phyloP scores from a whole-genome alignment of 441 rosid genomes.

The Jatropha podagrica region DNA sequence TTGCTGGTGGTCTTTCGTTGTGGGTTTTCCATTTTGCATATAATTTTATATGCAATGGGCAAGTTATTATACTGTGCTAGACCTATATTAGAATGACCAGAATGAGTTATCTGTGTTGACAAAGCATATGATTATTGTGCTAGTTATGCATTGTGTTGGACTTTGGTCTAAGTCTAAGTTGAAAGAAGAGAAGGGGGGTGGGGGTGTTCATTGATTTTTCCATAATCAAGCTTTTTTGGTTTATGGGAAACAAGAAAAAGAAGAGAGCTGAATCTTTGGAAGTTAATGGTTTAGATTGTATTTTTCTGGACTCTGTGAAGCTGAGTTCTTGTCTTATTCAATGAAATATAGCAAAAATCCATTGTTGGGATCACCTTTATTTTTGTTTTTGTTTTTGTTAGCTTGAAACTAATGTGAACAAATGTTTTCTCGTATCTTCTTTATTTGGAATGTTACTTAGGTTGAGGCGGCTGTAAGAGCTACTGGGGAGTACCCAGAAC shows the following conservation, averaged over 20 bases:
- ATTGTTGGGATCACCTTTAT: not conserved
- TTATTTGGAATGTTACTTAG: conserved; percentile 37
- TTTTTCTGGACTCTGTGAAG: not conserved
- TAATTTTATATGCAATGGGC: not conserved
- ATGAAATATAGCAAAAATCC: not conserved
- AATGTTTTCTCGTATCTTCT: not conserved
- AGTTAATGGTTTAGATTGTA: not conserved
- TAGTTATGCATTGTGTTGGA: not conserved
- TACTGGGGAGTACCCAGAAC: conserved; percentile 88
- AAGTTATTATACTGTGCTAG: not conserved
- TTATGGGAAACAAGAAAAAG: not conserved
- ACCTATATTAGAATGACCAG: not conserved
- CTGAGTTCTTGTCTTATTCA: conserved; percentile 9
- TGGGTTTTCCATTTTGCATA: not conserved
- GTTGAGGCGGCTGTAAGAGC: conserved; percentile 94
- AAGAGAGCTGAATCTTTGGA: conserved; percentile 1
- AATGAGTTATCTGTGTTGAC: not conserved
- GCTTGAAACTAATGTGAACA: not conserved
- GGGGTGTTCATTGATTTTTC: not conserved
- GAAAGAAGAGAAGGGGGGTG: not conserved
- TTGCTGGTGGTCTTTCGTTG: not conserved
- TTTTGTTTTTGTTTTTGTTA: conserved; percentile 8
- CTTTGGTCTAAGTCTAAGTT: not conserved
- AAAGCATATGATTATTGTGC: not conserved
- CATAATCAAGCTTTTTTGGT: not conserved